phyloP scores from a whole-genome alignment of 345 rosid species.

The Melaleuca quinquenervia region DNA sequence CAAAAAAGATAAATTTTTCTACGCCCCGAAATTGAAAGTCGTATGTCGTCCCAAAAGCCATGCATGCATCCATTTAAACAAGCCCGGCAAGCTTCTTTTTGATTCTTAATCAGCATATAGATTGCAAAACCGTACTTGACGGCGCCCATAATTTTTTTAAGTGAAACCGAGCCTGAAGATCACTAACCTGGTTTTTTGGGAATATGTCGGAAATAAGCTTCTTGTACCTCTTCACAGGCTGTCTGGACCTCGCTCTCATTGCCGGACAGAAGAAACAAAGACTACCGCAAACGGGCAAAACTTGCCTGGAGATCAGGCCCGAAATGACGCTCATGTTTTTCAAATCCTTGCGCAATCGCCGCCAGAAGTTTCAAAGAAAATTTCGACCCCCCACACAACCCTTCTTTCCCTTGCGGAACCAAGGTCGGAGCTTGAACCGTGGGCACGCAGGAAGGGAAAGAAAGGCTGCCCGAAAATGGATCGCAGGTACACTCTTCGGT shows the following conservation, averaged over 20 bases:
- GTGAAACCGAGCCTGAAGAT: neutral
- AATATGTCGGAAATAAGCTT: constrained; percentile 85
- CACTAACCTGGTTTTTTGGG: constrained; percentile 68
- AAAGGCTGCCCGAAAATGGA: constrained; percentile 7
- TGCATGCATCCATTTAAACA: neutral
- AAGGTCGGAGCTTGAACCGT: constrained; percentile 21
- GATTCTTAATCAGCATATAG: neutral
- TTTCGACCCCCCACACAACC: constrained; percentile 2
- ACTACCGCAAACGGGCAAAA: constrained; percentile 84
- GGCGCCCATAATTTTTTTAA: neutral
- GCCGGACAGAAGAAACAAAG: constrained; percentile 89
- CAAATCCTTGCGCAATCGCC: neutral
- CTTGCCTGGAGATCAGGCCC: constrained; percentile 86
- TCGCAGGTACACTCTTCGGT: neutral
- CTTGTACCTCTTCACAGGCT: constrained; percentile 97
- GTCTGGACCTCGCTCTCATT: constrained; percentile 86
- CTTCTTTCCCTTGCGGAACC: constrained; percentile 46
- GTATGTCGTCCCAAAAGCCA: neutral
- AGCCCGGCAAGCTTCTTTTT: neutral
- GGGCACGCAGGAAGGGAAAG: constrained; percentile 57
- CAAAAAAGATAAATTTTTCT: neutral
- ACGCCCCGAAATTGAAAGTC: neutral
- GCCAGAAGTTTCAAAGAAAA: neutral
- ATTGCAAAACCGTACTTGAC: neutral
- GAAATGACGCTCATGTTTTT: constrained; percentile 53